A percentile compares a stretch with the other conserved stretches of the same genome.
phyloP scores from a whole-genome alignment of 441 rosid species.

The Brassica balearica region DNA sequence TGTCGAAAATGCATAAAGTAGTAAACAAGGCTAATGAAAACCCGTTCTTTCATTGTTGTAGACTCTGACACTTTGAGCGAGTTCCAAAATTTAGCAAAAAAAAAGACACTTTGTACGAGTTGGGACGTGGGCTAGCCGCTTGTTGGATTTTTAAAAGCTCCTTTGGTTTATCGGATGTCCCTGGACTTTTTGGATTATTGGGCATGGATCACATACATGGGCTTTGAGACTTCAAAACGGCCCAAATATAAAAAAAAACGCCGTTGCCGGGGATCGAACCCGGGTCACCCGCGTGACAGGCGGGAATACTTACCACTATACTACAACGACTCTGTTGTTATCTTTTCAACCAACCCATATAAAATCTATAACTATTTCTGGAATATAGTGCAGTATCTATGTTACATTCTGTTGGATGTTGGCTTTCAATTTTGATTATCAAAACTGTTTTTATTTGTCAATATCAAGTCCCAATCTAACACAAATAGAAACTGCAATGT shows the following conservation, averaged over 20 bases:
- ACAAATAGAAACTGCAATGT: not conserved
- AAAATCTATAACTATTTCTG: not conserved
- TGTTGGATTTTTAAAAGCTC: not conserved
- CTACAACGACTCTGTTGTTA: conserved; percentile 60
- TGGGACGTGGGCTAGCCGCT: not conserved
- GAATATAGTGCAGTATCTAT: not conserved
- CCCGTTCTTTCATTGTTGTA: not conserved
- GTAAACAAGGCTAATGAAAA: not conserved
- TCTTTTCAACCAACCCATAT: not conserved
- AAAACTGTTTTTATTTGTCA: not conserved
- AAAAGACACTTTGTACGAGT: not conserved
- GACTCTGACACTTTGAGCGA: not conserved
- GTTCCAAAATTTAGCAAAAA: not conserved
- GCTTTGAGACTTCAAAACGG: not conserved
- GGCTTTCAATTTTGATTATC: not conserved
- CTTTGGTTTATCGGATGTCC: not conserved
- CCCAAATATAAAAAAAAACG: conserved; percentile 13
- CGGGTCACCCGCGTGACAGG: conserved; percentile 63
- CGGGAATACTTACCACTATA: conserved; percentile 96
- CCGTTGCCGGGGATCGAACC: conserved; percentile 46
- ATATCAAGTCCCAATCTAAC: not conserved
- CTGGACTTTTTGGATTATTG: not conserved
- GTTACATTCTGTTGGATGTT: not conserved
- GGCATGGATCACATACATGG: not conserved
- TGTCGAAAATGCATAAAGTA: not conserved